Conservation (phyloP, 306 rosid species). For the Rosa persica region DNA sequence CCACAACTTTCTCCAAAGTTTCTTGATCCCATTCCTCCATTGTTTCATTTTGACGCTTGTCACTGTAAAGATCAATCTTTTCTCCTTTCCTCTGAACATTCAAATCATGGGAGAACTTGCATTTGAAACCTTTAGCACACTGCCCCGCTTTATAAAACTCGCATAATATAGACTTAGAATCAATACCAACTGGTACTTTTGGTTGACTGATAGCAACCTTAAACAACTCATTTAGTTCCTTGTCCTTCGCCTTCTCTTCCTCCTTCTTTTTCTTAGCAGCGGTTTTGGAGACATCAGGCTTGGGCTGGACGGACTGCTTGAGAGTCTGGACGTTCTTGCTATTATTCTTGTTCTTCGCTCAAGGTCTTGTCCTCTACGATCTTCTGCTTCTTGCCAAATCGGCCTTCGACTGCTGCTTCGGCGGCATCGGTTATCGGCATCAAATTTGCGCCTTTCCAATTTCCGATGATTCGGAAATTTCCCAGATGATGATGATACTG, state of each 20-base stretch:
- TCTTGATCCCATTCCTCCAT: constrained; percentile 99
- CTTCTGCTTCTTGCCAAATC: constrained; percentile 97
- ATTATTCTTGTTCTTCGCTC: constrained; percentile 91
- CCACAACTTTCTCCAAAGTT: constrained; percentile 88
- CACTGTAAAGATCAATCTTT: constrained; percentile 83
- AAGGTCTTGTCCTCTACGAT: constrained; percentile 94
- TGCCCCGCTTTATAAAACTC: constrained; percentile 78
- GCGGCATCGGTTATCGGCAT: constrained; percentile 61
- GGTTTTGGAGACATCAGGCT: constrained; percentile 47
- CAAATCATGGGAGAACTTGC: constrained; percentile 87
- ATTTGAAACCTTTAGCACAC: constrained; percentile 84
- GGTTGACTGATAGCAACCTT: constrained; percentile 92
- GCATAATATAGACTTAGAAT: constrained; percentile 80
- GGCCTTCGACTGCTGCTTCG: constrained; percentile 64
- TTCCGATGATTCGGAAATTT: not conserved
- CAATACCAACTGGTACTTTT: constrained; percentile 88
- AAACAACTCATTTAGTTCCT: constrained; percentile 83
- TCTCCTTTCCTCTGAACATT: constrained; percentile 91
- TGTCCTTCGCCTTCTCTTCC: constrained; percentile 90
- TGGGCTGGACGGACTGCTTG: constrained; percentile 68
- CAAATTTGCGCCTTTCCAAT: not conserved
- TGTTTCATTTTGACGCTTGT: constrained; percentile 75
- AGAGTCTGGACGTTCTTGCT: constrained; percentile 79
- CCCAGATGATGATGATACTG: not conserved
- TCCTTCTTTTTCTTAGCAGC: constrained; percentile 86